Conservation (phyloP, 2,329 filamentous ascomycete species). For the Colletotrichum aenigma region DNA sequence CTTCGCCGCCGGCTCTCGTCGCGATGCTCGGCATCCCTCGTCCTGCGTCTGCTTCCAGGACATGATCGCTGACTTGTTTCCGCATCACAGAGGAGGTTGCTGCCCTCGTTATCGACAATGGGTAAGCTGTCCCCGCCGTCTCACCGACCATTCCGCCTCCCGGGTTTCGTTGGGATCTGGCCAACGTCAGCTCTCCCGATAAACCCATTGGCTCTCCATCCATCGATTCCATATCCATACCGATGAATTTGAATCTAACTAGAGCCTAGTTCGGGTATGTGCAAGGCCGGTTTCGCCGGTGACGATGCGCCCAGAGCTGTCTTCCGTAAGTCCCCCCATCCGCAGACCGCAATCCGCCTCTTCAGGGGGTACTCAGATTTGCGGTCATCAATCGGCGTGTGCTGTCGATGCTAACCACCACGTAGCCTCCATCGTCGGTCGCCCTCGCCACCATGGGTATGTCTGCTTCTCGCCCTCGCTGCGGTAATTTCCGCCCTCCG, state of each 20-base stretch:
- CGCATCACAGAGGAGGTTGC: constrained; percentile 91
- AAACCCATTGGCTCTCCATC: constrained; percentile 11
- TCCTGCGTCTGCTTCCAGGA: not conserved
- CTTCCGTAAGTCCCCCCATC: constrained; percentile 84
- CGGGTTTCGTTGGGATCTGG: not conserved
- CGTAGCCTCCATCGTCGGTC: constrained; percentile 97
- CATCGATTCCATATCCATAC: constrained; percentile 3
- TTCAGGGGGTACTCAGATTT: not conserved
- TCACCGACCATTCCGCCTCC: constrained; percentile 36
- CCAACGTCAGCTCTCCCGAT: constrained; percentile 1
- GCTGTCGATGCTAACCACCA: constrained; percentile 36
- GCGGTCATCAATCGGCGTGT: not conserved
- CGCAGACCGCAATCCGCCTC: constrained; percentile 14
- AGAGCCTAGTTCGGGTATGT: constrained; percentile 93
- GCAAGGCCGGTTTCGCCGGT: constrained; percentile 99
- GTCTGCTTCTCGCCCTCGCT: constrained; percentile 36
- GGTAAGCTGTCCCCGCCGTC: constrained; percentile 72
- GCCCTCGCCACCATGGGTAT: constrained; percentile 99
- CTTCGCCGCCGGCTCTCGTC: not conserved
- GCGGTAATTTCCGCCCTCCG: not conserved
- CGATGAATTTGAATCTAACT: constrained; percentile 37
- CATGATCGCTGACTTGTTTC: constrained; percentile 45
- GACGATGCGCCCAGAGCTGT: constrained; percentile 99
- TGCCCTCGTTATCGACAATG: constrained; percentile 99
- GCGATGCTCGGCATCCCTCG: constrained; percentile 6